These are phyloP conservation scores for Apiospora rasikravindrae DNA, from an alignment of 2,329 filamentous ascomycete genomes.

Conservation along the genomic window DNA sequence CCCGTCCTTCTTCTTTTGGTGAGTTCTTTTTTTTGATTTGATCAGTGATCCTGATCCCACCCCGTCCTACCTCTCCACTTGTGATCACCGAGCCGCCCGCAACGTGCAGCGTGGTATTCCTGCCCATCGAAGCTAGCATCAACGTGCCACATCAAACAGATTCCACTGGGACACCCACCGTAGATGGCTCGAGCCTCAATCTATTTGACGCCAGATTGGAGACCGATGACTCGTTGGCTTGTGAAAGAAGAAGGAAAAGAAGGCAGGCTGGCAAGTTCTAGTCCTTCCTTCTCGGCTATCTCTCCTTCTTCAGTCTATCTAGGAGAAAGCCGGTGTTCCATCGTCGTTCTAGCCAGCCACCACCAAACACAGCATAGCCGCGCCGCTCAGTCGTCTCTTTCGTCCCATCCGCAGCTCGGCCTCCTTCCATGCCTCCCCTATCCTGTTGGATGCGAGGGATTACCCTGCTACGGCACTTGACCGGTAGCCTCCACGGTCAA, in stretches of 20 bases:
- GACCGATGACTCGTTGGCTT: background rate
- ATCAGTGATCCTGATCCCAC: background rate
- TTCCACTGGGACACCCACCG: background rate
- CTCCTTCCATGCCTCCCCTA: background rate
- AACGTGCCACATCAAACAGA: conserved; percentile 5
- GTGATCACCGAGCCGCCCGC: conserved; percentile 7
- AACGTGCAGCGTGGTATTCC: background rate
- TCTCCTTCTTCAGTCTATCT: background rate
- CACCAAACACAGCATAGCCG: background rate
- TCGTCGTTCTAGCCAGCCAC: background rate
- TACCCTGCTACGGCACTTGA: conserved; percentile 2
- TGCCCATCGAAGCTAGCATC: background rate
- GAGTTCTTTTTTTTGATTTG: background rate
- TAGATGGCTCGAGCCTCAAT: conserved; percentile 10
- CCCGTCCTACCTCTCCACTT: background rate
- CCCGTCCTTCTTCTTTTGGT: background rate
- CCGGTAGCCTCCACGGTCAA: background rate
- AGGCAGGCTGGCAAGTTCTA: background rate
- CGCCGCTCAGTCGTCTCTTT: background rate
- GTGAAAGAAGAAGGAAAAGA: no score
- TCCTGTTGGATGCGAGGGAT: background rate
- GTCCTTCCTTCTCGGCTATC: background rate
- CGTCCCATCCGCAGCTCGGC: background rate
- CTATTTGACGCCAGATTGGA: conserved; percentile 8
- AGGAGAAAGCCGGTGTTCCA: no score